Conservation (phyloP, 2,329 filamentous ascomycete species). For the Biscogniauxia sp. region DNA sequence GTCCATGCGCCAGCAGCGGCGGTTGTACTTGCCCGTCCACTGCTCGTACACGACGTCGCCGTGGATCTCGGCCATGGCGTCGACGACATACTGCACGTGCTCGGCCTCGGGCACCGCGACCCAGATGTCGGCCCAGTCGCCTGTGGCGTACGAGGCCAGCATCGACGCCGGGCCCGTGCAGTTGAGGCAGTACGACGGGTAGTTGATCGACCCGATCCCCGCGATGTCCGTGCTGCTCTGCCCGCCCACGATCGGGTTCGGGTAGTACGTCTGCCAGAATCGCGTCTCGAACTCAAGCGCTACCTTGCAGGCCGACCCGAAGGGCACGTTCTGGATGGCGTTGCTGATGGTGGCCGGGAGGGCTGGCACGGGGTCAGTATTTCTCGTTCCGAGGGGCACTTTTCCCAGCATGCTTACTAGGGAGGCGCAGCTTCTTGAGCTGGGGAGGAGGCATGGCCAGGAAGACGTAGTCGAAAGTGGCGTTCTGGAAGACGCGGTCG, state of each 20-base stretch:
- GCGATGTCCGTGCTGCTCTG: constrained; percentile 57
- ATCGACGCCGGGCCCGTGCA: constrained; percentile 60
- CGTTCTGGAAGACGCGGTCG: constrained; percentile 39
- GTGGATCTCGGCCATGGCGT: constrained; percentile 67
- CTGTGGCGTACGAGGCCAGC: constrained; percentile 56
- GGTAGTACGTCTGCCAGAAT: constrained; percentile 50
- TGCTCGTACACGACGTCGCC: constrained; percentile 57
- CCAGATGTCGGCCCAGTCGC: constrained; percentile 39
- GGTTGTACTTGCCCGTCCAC: constrained; percentile 63
- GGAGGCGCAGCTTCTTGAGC: constrained; percentile 60
- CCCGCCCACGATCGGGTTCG: constrained; percentile 59
- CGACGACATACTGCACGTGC: constrained; percentile 61
- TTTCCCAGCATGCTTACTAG: constrained; percentile 22
- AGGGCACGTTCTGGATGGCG: constrained; percentile 47
- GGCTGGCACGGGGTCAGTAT: constrained; percentile 38
- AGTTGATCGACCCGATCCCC: constrained; percentile 61
- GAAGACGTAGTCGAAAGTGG: constrained; percentile 65
- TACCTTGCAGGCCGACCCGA: constrained; percentile 53
- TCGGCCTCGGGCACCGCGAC: constrained; percentile 53
- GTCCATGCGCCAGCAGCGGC: constrained; percentile 65
- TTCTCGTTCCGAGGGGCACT: constrained; percentile 19
- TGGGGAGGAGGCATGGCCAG: constrained; percentile 61
- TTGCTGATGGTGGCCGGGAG: constrained; percentile 42
- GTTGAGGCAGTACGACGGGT: constrained; percentile 66
- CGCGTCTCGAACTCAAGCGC: constrained; percentile 67